These are phyloP conservation scores for Halteria grandinella DNA, from an alignment of 73 alveolate genomes.

Conservation along the genomic window DNA sequence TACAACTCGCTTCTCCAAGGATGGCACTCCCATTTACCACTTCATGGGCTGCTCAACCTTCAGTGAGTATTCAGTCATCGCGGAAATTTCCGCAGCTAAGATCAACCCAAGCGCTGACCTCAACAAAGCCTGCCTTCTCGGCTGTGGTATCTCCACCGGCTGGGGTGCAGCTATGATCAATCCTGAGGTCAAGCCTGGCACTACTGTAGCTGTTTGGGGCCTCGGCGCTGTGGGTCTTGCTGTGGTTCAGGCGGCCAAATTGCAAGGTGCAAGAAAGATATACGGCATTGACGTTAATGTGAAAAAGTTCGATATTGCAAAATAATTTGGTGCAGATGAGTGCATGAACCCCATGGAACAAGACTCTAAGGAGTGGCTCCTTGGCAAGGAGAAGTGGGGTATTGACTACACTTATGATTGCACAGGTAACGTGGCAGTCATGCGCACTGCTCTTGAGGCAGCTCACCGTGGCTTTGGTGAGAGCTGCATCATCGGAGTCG, in stretches of 20 bases:
- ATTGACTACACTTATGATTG: constrained; percentile 91
- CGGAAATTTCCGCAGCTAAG: constrained; percentile 84
- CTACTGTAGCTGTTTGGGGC: constrained; percentile 91
- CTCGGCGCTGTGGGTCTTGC: constrained; percentile 96
- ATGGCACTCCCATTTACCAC: constrained; percentile 83
- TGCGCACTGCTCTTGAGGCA: constrained; percentile 85
- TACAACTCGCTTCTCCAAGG: constrained; percentile 80
- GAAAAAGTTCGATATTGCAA: constrained; percentile 82
- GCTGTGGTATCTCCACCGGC: constrained; percentile 95
- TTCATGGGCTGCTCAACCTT: constrained; percentile 90
- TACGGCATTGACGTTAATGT: constrained; percentile 89
- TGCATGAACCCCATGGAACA: constrained; percentile 79
- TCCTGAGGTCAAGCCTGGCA: constrained; percentile 81
- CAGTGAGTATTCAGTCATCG: constrained; percentile 87
- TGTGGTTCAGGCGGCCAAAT: constrained; percentile 85
- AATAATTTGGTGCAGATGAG: constrained; percentile 91
- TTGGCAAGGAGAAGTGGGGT: constrained; percentile 79
- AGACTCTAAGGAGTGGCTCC: constrained; percentile 67
- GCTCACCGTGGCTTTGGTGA: constrained; percentile 91
- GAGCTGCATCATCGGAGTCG: constrained; percentile 91
- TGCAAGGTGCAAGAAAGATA: constrained; percentile 78
- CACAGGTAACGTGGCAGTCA: constrained; percentile 81
- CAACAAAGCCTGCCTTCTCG: constrained; percentile 83
- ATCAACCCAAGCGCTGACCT: constrained; percentile 81
- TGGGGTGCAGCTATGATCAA: constrained; percentile 91